A percentile compares a stretch with the other conserved stretches of the same genome.
Conservation (phyloP, 2,329 filamentous ascomycete genomes). For the Cordyceps cicadae region DNA sequence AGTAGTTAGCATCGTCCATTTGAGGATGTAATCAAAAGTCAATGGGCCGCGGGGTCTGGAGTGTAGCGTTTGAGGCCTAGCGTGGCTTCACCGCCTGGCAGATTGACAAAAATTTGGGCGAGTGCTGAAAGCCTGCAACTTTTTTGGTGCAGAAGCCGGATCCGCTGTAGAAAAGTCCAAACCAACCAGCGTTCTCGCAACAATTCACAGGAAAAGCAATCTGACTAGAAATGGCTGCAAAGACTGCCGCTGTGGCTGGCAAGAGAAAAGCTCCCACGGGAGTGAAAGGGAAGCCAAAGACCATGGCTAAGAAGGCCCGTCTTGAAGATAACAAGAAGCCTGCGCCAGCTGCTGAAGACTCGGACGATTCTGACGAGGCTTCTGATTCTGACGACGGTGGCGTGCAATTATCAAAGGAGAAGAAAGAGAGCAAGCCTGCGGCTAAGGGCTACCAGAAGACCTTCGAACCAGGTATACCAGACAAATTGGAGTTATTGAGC, state of each 20-base stretch:
- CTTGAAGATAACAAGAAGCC: slow-evolving; percentile 26
- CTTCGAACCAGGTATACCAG: slow-evolving; percentile 34
- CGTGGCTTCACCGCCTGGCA: slow-evolving; percentile 28
- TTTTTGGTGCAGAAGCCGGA: slow-evolving; percentile 2
- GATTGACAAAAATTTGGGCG: slow-evolving; percentile 20
- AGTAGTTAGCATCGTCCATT: too few species aligned
- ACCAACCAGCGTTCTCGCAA: slow-evolving; percentile 8
- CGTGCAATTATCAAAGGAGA: slow-evolving; percentile 34
- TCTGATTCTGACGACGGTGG: slow-evolving; percentile 49
- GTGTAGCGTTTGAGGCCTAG: slow-evolving; percentile 13
- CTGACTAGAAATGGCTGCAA: slow-evolving; percentile 38
- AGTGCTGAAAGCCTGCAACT: background rate
- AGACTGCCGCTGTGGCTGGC: slow-evolving; percentile 36
- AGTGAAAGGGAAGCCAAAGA: slow-evolving; percentile 35
- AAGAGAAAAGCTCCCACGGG: slow-evolving; percentile 49
- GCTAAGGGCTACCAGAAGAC: slow-evolving; percentile 28
- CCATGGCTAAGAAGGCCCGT: slow-evolving; percentile 44
- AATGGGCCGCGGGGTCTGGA: slow-evolving; percentile 11
- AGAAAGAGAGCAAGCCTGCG: slow-evolving; percentile 28
- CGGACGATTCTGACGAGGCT: slow-evolving; percentile 32
- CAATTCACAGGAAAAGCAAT: background rate
- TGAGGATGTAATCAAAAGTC: background rate
- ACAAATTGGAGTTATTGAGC: background rate
- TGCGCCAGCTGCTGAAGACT: slow-evolving; percentile 22
- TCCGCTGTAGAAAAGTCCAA: slow-evolving; percentile 4